Base-by-base conservation (phyloP, 1,139 yeast genomes). In the Hansenula sp. region DNA sequence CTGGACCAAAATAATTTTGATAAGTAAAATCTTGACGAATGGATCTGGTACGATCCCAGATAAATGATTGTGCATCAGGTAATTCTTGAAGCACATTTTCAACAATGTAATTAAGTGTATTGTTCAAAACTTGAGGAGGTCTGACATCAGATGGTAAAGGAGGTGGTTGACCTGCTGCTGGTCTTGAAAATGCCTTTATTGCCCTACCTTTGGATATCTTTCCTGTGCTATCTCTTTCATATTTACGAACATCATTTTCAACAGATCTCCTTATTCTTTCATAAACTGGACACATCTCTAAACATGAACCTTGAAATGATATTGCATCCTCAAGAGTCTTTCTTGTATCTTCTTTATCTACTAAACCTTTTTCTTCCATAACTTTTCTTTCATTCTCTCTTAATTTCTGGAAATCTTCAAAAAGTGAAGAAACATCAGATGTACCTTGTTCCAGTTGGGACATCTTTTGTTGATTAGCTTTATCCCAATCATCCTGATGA, bases 1-100 rank as follows among this genome's bases (percentile, higher is more conserved):
- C 97, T 1, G 92, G 87, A 0, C 98, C 98, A 38, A 82, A 82
- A 52, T 82, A 90, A 57, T 92, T 92, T 58, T 94, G 99, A 56
- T 88, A 89, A 0, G 97, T 90, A 60, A 94, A 94, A 60, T 94
- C 99, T 61, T 94, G 97, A 55, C 99, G 74, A 32, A 94, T 90
- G 0, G 97, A 88, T 51, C 99, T 75, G n/a, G 97, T 94, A 62
- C 99, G 75, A 61, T 94, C 98, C 97, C 99, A 92, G n/a, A 94
- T 64, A 54, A 94, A 92, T 0, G 96, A 78, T 55, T 94, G 97
- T 1, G 92, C 74, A 12, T 82, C 87, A 0, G 97, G 97, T 32
- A 92, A 65, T 37, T 77, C 69, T 0, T 76, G 76, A 8, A 90
- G 61, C 1, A 84, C 64, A 34, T 77, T 71, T 17, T 79, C 79